These are phyloP conservation scores for Euphorbia lathyris DNA, from an alignment of 345 rosid genomes.

Conservation along the genomic window DNA sequence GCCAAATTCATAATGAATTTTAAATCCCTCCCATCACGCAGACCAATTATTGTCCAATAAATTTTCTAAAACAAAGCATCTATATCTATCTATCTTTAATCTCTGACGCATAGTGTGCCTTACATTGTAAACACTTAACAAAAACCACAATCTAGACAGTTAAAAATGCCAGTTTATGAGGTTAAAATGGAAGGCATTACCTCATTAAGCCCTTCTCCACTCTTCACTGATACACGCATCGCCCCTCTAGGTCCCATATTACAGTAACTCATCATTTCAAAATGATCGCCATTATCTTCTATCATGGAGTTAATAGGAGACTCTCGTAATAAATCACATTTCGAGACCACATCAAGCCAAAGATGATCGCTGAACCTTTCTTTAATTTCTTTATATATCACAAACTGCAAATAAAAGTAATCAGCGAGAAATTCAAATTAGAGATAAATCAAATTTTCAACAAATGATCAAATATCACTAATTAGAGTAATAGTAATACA, in stretches of 20 bases:
- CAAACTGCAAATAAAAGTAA: constrained; percentile 45
- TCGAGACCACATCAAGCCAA: constrained; percentile 89
- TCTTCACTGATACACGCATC: constrained; percentile 64
- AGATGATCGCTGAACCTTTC: constrained; percentile 62
- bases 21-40: background rate
- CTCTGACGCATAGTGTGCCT: background rate
- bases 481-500: background rate
- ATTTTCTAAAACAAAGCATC: background rate
- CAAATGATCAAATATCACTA: background rate
- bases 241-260: constrained; percentile 71
- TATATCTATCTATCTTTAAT: background rate
- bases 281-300: constrained; percentile 50
- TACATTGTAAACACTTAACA: background rate
- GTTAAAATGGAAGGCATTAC: constrained; percentile 25
- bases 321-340: constrained; percentile 72
- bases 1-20: background rate
- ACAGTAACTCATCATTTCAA: constrained; percentile 53
- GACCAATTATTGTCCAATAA: background rate
- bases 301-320: constrained; percentile 51
- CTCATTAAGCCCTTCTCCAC: constrained; percentile 62
- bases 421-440: background rate
- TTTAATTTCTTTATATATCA: constrained; percentile 76
- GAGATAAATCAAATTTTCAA: background rate
- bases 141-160: background rate
- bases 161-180: background rate